Percentiles rank a stretch among this genome's conserved stretches.
These are phyloP conservation scores for Penicillium flavigenum DNA, from an alignment of 495 filamentous ascomycete species.

Conservation along the genomic window DNA sequence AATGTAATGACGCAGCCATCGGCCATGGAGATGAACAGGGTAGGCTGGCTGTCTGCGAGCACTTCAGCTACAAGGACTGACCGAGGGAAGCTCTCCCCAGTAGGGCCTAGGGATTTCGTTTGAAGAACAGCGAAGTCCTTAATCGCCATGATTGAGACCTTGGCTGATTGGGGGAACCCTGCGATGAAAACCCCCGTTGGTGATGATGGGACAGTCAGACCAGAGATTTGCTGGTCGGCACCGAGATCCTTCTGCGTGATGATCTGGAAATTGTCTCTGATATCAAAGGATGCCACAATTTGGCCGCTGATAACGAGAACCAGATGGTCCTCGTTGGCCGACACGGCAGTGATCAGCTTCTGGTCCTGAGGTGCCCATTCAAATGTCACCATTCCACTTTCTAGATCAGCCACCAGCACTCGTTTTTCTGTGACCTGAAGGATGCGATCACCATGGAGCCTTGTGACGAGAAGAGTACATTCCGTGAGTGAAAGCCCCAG, in stretches of 20 bases:
- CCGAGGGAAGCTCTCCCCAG: conserved; percentile 70
- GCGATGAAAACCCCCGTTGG: conserved; percentile 61
- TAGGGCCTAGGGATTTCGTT: conserved; percentile 57
- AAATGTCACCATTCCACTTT: conserved; percentile 64
- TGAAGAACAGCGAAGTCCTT: conserved; percentile 60
- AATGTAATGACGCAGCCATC: conserved; percentile 92
- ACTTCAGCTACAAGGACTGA: conserved; percentile 77
- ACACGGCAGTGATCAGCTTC: conserved; percentile 71
- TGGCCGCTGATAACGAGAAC: conserved; percentile 74
- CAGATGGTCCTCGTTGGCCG: conserved; percentile 64
- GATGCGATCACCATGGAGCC: conserved; percentile 59
- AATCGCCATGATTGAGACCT: conserved; percentile 68
- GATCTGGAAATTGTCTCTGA: conserved; percentile 56
- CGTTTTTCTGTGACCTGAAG: conserved; percentile 74
- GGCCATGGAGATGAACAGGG: conserved; percentile 88
- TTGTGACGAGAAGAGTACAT: conserved; percentile 69
- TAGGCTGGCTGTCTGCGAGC: conserved; percentile 61
- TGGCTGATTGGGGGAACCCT: conserved; percentile 80
- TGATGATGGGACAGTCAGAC: conserved; percentile 63
- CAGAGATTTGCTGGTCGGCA: conserved; percentile 74
- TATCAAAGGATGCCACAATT: conserved; percentile 62
- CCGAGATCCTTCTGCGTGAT: conserved; percentile 58
- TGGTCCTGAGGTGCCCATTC: conserved; percentile 63
- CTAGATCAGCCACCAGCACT: conserved; percentile 63
- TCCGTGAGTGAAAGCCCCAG: conserved; percentile 66